Percentiles rank a stretch among this genome's conserved stretches.
Evolutionary conservation across 495 filamentous ascomycete species (phyloP).

Genomic region (Arthonia radiata): DNA sequence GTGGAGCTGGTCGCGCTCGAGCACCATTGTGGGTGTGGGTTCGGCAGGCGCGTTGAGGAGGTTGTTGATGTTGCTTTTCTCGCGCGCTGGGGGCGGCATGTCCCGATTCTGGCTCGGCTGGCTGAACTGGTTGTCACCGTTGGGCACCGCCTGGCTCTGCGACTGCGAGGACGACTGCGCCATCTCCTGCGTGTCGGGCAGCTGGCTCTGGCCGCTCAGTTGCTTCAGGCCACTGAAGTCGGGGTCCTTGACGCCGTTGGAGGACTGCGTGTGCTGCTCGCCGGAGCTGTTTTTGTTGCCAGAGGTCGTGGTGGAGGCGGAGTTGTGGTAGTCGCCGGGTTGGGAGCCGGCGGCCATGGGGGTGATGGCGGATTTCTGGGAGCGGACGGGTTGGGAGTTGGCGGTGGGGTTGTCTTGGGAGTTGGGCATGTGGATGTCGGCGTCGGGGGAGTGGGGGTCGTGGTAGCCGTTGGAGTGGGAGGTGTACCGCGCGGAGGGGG

Average conservation of each 20-base stretch:
- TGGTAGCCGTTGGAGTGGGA: constrained; percentile 3
- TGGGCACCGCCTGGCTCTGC: constrained; percentile 1
- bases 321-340: constrained; percentile 50
- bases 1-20: constrained; percentile 30
- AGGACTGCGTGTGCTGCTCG: constrained; percentile 32
- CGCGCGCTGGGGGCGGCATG: background rate
- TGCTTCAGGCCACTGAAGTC: constrained; percentile 12
- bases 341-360: constrained; percentile 54
- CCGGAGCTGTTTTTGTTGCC: constrained; percentile 25
- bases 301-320: constrained; percentile 50
- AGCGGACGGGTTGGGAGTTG: constrained; percentile 25
- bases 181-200: constrained; percentile 35
- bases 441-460: constrained; percentile 4
- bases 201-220: constrained; percentile 16
- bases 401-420: constrained; percentile 9
- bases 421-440: constrained; percentile 1
- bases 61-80: constrained; percentile 5
- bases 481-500: too few species aligned
- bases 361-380: constrained; percentile 50
- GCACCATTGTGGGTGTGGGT: constrained; percentile 16
- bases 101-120: background rate
- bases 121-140: background rate
- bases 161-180: constrained; percentile 7
- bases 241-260: constrained; percentile 24
- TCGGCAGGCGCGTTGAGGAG: constrained; percentile 5